phyloP scores from a whole-genome alignment of 805 yeast genomes.

The Hanseniaspora mollemarum region DNA sequence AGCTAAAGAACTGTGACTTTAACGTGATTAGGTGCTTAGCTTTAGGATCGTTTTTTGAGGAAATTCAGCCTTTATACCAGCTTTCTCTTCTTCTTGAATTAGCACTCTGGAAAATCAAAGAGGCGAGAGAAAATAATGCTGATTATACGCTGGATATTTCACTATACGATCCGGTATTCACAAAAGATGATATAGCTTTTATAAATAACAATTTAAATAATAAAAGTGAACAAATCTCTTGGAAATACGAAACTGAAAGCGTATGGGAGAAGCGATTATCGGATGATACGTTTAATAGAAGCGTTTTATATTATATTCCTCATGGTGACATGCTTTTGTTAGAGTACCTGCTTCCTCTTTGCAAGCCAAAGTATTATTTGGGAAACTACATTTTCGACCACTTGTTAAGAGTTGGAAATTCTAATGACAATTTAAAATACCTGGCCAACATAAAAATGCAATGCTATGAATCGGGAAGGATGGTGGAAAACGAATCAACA shows the following conservation, averaged over 20 bases:
- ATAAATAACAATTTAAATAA: constrained; percentile 23
- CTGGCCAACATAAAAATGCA: neutral
- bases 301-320: constrained; percentile 50
- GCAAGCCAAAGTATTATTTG: constrained; percentile 9
- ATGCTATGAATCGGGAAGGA: constrained; percentile 19
- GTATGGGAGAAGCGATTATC: constrained; percentile 21
- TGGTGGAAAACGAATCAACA: constrained; percentile 14
- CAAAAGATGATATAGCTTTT: constrained; percentile 33
- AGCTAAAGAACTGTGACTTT: constrained; percentile 16
- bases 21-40: constrained; percentile 52
- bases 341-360: constrained; percentile 26
- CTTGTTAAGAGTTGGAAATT: neutral
- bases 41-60: constrained; percentile 53
- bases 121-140: neutral
- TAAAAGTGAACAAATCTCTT: constrained; percentile 16
- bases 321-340: constrained; percentile 59
- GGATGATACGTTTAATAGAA: neutral
- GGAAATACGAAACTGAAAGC: constrained; percentile 25
- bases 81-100: constrained; percentile 46
- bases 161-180: constrained; percentile 56
- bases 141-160: constrained; percentile 29
- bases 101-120: constrained; percentile 11
- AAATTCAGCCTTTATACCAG: constrained; percentile 53
- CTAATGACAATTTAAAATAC: neutral
- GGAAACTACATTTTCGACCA: constrained; percentile 15